phyloP scores from a whole-genome alignment of 306 rosid species.

The Alnus rubra region DNA sequence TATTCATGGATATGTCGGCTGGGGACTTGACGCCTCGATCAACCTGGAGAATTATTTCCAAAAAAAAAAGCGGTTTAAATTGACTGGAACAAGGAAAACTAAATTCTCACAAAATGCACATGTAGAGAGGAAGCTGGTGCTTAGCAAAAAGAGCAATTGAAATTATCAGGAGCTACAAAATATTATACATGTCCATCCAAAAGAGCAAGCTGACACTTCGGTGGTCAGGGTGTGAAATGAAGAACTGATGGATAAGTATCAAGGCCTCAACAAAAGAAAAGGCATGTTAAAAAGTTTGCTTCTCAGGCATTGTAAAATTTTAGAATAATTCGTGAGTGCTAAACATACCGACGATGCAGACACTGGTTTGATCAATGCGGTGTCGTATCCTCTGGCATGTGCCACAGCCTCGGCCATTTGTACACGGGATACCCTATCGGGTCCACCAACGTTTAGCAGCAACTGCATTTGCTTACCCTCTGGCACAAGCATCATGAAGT shows the following conservation, averaged over 20 bases:
- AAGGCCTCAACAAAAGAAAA: slow-evolving; percentile 15
- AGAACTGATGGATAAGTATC: not conserved
- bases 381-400: slow-evolving; percentile 59
- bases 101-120: slow-evolving; percentile 9
- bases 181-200: slow-evolving; percentile 14
- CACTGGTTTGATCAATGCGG: slow-evolving; percentile 65
- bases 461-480: slow-evolving; percentile 70
- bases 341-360: slow-evolving; percentile 69
- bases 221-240: slow-evolving; percentile 7
- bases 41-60: slow-evolving; percentile 48
- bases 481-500: slow-evolving; percentile 31
- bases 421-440: slow-evolving; percentile 75
- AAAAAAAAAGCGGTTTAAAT: not conserved
- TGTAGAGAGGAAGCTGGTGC: not conserved
- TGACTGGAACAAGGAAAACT: not conserved
- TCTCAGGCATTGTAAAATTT: not conserved
- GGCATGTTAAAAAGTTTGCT: not conserved
- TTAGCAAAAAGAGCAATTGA: not conserved
- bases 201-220: slow-evolving; percentile 14
- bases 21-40: slow-evolving; percentile 92
- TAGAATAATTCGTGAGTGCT: slow-evolving; percentile 21
- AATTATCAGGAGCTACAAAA: slow-evolving; percentile 7
- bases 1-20: slow-evolving; percentile 90
- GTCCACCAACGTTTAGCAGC: slow-evolving; percentile 82
- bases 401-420: slow-evolving; percentile 93